Conservation (phyloP, 352 stramenopile genomes). For the Globisporangium solare region DNA sequence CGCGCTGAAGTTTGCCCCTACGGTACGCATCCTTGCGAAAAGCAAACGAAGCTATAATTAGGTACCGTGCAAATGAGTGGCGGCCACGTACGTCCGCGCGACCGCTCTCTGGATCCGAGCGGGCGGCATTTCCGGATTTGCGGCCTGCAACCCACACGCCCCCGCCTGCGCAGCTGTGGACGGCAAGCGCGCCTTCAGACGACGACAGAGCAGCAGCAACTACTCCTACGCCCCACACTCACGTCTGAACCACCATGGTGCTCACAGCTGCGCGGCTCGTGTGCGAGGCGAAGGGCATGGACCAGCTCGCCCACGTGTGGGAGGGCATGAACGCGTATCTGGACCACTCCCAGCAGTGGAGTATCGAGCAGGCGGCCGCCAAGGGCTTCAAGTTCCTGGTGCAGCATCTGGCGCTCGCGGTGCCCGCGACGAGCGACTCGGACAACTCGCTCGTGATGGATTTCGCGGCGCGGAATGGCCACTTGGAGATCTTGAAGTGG, state of each 20-base stretch:
- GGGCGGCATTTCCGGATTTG: slow-evolving; percentile 8
- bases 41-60: slow-evolving; percentile 5
- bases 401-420: slow-evolving; percentile 49
- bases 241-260: slow-evolving; percentile 29
- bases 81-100: slow-evolving; percentile 8
- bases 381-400: slow-evolving; percentile 61
- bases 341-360: slow-evolving; percentile 56
- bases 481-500: slow-evolving; percentile 66
- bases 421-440: slow-evolving; percentile 17
- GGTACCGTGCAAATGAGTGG: slow-evolving; percentile 3
- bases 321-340: slow-evolving; percentile 36
- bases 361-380: slow-evolving; percentile 54
- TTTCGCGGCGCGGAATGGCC: slow-evolving; percentile 59
- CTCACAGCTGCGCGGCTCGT: slow-evolving; percentile 46
- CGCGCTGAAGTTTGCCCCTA: neutral
- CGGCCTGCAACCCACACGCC: slow-evolving; percentile 6
- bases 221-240: neutral
- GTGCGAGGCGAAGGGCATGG: slow-evolving; percentile 34
- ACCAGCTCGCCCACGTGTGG: slow-evolving; percentile 60
- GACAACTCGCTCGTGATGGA: slow-evolving; percentile 64
- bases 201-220: too few relatives aligned
- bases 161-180: slow-evolving; percentile 13
- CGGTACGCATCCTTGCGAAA: neutral
- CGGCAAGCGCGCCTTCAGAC: neutral
- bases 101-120: neutral